Percentiles rank a stretch among this genome's conserved stretches.
Evolutionary conservation across 2,329 filamentous ascomycete species (phyloP).

Genomic region (Ophiostoma ips): DNA sequence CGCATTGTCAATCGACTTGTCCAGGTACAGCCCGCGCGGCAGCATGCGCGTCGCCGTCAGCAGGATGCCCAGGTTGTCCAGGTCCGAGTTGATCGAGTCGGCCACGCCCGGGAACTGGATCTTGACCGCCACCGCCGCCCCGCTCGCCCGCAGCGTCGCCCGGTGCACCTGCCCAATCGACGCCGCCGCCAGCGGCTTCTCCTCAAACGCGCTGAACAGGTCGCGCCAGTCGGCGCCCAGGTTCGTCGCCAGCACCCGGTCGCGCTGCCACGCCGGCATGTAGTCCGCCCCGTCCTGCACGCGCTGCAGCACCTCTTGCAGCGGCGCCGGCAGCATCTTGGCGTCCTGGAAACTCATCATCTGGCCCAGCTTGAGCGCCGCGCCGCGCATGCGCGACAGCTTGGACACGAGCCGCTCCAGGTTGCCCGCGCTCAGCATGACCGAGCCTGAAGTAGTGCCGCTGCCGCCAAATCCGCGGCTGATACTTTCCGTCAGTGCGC

Average conservation of each 20-base stretch:
- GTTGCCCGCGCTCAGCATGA: constrained; percentile 78
- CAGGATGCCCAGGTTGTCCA: constrained; percentile 84
- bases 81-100: constrained; percentile 88
- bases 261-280: constrained; percentile 88
- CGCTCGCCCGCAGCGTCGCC: constrained; percentile 62
- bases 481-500: constrained; percentile 73
- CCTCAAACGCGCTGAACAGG: constrained; percentile 72
- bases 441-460: constrained; percentile 49
- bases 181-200: constrained; percentile 83
- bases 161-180: constrained; percentile 95
- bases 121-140: constrained; percentile 76
- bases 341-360: constrained; percentile 98
- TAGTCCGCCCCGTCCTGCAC: constrained; percentile 96
- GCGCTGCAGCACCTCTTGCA: constrained; percentile 80
- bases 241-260: constrained; percentile 67
- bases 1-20: constrained; percentile 95
- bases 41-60: constrained; percentile 81
- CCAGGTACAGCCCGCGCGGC: constrained; percentile 81
- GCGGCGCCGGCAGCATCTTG: constrained; percentile 78
- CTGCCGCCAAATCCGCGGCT: constrained; percentile 63
- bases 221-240: constrained; percentile 75
- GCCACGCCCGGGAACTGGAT: constrained; percentile 95
- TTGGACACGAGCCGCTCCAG: constrained; percentile 89
- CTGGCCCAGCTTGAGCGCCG: constrained; percentile 91
- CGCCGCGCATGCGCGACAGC: constrained; percentile 89